These are phyloP conservation scores for Penicillium tannophilum DNA, from an alignment of 495 filamentous ascomycete genomes.

Conservation along the genomic window DNA sequence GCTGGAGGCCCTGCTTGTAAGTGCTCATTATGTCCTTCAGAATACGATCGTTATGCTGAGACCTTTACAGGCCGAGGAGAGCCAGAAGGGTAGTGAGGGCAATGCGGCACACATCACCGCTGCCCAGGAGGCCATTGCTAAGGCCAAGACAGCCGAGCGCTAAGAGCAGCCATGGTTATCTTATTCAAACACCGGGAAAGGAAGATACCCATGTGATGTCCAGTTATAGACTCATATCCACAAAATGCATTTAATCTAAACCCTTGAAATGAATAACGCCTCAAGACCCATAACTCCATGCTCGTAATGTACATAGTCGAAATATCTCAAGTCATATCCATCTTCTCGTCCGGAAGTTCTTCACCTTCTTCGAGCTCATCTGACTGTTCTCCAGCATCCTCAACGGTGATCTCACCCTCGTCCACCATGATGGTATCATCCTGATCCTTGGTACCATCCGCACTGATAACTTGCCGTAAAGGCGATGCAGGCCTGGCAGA, in stretches of 20 bases:
- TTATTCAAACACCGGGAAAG: constrained; percentile 13
- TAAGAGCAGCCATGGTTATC: background rate
- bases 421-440: constrained; percentile 61
- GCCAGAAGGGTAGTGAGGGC: constrained; percentile 46
- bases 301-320: constrained; percentile 32
- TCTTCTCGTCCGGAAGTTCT: constrained; percentile 62
- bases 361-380: constrained; percentile 53
- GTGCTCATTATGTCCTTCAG: constrained; percentile 20
- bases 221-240: background rate
- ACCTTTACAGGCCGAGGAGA: constrained; percentile 40
- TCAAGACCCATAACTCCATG: constrained; percentile 33
- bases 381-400: constrained; percentile 38
- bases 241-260: constrained; percentile 27
- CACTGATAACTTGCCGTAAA: constrained; percentile 41
- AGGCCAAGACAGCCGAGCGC: constrained; percentile 56
- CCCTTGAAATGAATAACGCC: constrained; percentile 30
- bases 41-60: constrained; percentile 17
- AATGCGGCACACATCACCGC: constrained; percentile 59
- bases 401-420: constrained; percentile 63
- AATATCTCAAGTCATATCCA: constrained; percentile 63
- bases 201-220: background rate
- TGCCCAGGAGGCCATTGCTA: constrained; percentile 60
- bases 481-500: constrained; percentile 39
- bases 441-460: constrained; percentile 35
- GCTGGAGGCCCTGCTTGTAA: constrained; percentile 66